Evolutionary conservation across 352 stramenopile genomes (phyloP).

Genomic region (Pythium utonaiense): DNA sequence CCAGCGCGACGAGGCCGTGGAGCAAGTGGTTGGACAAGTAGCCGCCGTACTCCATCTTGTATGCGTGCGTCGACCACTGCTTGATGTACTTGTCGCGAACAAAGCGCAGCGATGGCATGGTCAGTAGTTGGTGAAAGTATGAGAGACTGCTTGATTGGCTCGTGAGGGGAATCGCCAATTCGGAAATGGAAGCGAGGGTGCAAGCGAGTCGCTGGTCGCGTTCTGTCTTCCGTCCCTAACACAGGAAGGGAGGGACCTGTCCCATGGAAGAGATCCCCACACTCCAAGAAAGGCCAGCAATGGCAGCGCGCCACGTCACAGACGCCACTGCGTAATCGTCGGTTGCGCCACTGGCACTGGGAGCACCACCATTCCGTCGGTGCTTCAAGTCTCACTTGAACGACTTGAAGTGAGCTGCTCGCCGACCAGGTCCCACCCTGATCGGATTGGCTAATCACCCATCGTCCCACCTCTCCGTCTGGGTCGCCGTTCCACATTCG

Average conservation of each 20-base stretch:
- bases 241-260: no score
- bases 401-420: no score
- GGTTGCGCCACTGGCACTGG: no score
- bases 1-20: conserved; percentile 30
- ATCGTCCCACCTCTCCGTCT: neutral
- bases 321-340: neutral
- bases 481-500: neutral
- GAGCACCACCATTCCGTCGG: conserved; percentile 16
- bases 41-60: conserved; percentile 33
- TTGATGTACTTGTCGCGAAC: conserved; percentile 27
- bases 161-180: neutral
- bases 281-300: neutral
- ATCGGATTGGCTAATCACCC: neutral
- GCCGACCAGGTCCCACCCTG: no score
- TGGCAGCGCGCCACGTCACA: neutral
- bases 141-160: no score
- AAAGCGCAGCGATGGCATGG: conserved; percentile 2
- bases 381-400: conserved; percentile 4
- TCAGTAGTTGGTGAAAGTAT: neutral
- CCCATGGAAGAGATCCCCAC: neutral
- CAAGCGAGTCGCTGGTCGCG: no score
- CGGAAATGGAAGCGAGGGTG: neutral
- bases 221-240: neutral
- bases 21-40: conserved; percentile 40
- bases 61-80: conserved; percentile 32